Evolutionary conservation across 768 basidiomycete genomes (phyloP).

Genomic region (Trametes cingulata): DNA sequence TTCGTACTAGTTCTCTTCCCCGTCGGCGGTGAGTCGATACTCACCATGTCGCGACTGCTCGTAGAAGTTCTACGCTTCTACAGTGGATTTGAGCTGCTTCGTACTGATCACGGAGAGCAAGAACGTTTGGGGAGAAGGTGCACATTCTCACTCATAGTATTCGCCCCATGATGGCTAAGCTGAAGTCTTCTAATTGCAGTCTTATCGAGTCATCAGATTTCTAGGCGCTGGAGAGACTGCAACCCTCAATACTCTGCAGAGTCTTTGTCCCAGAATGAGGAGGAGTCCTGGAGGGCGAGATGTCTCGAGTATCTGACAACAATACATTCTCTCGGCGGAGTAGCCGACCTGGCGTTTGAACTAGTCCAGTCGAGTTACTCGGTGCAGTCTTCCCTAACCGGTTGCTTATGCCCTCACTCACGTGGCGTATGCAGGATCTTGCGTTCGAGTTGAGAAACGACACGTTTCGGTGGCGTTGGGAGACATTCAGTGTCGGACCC

Average conservation of each 20-base stretch:
- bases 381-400: slow-evolving; percentile 39
- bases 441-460: slow-evolving; percentile 61
- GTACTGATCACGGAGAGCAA: slow-evolving; percentile 75
- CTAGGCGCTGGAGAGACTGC: slow-evolving; percentile 68
- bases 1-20: slow-evolving; percentile 40
- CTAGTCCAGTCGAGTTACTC: slow-evolving; percentile 59
- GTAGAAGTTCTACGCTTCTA: slow-evolving; percentile 67
- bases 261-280: slow-evolving; percentile 39
- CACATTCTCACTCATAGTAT: neutral
- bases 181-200: neutral
- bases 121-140: slow-evolving; percentile 76
- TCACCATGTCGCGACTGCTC: neutral
- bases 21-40: neutral
- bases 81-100: slow-evolving; percentile 56
- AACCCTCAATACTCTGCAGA: slow-evolving; percentile 42
- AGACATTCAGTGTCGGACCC: slow-evolving; percentile 63
- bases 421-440: slow-evolving; percentile 52
- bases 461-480: slow-evolving; percentile 79
- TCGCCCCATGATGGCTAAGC: neutral
- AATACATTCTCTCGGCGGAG: slow-evolving; percentile 62
- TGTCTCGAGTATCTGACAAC: slow-evolving; percentile 55
- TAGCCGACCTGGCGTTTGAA: slow-evolving; percentile 59
- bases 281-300: slow-evolving; percentile 62
- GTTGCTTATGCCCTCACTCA: slow-evolving; percentile 22
- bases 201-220: slow-evolving; percentile 46